Conservation (phyloP, 2,329 filamentous ascomycete species). For the Chaetomium globosum region DNA sequence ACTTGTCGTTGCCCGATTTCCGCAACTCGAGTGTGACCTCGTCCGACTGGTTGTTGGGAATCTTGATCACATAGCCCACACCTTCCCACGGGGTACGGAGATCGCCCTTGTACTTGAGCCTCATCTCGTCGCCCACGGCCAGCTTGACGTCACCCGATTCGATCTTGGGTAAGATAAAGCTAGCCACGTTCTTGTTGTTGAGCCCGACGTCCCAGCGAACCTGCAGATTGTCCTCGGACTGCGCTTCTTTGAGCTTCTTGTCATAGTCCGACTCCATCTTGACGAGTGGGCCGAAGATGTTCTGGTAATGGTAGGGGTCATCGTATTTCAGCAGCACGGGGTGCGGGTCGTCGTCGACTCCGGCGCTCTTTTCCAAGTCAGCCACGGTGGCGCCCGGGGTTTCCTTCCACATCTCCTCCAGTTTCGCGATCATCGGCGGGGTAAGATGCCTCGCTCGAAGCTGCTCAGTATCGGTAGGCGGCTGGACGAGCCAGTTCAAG, state of each 20-base stretch:
- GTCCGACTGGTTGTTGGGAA: slow-evolving; percentile 98
- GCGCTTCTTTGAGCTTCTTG: slow-evolving; percentile 96
- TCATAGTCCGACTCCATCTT: slow-evolving; percentile 99
- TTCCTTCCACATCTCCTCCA: slow-evolving; percentile 99
- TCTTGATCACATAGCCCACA: slow-evolving; percentile 98
- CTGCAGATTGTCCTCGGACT: slow-evolving; percentile 92
- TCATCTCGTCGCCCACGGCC: slow-evolving; percentile 97
- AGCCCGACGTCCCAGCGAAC: slow-evolving; percentile 94
- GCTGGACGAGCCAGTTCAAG: slow-evolving; percentile 85
- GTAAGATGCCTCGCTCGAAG: slow-evolving; percentile 90
- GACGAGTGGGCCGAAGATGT: slow-evolving; percentile 94
- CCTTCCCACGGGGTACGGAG: slow-evolving; percentile 92
- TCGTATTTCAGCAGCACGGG: slow-evolving; percentile 93
- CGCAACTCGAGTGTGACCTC: slow-evolving; percentile 94
- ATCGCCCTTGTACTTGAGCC: slow-evolving; percentile 93
- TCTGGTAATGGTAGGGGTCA: slow-evolving; percentile 97
- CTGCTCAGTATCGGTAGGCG: slow-evolving; percentile 91
- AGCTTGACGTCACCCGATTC: slow-evolving; percentile 97
- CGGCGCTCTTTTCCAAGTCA: slow-evolving; percentile 87
- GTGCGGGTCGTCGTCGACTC: slow-evolving; percentile 91
- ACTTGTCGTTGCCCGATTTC: slow-evolving; percentile 93
- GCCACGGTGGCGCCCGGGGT: slow-evolving; percentile 84
- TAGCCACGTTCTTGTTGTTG: slow-evolving; percentile 96
- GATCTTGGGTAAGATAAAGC: slow-evolving; percentile 93
- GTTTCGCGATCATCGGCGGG: slow-evolving; percentile 89